A percentile compares a stretch with the other conserved stretches of the same genome.
phyloP scores from a whole-genome alignment of 1,139 yeast genomes.

The Scheffersomyces stambukii region DNA sequence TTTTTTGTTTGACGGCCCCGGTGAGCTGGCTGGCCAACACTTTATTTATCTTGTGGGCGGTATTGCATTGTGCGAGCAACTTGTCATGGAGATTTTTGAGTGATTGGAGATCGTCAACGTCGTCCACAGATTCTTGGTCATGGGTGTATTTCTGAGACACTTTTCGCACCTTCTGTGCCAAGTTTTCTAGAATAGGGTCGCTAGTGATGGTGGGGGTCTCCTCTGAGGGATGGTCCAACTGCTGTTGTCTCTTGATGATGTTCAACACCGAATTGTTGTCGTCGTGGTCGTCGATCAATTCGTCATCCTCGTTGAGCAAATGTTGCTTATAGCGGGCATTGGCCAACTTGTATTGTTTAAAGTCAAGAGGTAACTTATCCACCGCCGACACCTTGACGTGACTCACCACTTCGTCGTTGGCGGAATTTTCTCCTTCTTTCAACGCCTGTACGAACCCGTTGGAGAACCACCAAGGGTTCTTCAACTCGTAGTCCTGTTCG shows the following conservation, averaged over 20 bases:
- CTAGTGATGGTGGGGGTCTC: constrained; percentile 4
- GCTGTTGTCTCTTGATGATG: constrained; percentile 10
- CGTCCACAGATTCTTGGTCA: constrained; percentile 10
- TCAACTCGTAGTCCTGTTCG: constrained; percentile 31
- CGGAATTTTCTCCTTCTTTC: constrained; percentile 10
- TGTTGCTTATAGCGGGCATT: constrained; percentile 25
- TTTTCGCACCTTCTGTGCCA: constrained; percentile 6
- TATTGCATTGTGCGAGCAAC: constrained; percentile 21
- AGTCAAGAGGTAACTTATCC: constrained; percentile 27
- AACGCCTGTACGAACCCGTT: constrained; percentile 25
- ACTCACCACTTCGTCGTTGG: constrained; percentile 3
- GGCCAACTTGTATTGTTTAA: constrained; percentile 34
- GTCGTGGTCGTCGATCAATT: constrained; percentile 10
- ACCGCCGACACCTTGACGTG: constrained; percentile 11
- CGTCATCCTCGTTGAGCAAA: constrained; percentile 11
- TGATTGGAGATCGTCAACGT: constrained; percentile 15
- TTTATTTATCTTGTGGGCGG: constrained; percentile 48
- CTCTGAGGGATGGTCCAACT: constrained; percentile 8
- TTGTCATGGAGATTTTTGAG: constrained; percentile 18
- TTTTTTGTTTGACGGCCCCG: constrained; percentile 29
- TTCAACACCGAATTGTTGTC: constrained; percentile 8
- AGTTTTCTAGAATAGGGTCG: constrained; percentile 6
- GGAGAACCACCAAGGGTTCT: constrained; percentile 45
- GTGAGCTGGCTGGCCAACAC: constrained; percentile 42
- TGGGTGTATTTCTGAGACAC: constrained; percentile 5